These are phyloP conservation scores for Termitomyces sp. DNA, from an alignment of 768 basidiomycete species.

Conservation along the genomic window DNA sequence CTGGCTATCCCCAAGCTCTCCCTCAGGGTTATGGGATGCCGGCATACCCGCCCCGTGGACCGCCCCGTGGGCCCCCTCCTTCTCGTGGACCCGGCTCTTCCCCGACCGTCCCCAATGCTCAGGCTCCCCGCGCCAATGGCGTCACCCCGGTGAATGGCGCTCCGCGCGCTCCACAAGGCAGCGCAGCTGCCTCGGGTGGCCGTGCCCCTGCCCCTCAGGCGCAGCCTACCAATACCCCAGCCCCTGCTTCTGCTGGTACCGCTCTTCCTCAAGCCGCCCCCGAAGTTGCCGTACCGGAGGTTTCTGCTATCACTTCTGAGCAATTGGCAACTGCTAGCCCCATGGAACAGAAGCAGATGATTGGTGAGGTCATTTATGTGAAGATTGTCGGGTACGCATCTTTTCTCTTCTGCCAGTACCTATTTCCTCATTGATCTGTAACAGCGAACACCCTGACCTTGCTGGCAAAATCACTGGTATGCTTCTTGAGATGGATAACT, in stretches of 20 bases:
- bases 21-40: constrained; percentile 73
- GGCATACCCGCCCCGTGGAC: constrained; percentile 56
- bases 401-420: constrained; percentile 2
- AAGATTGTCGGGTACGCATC: constrained; percentile 70
- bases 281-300: constrained; percentile 35
- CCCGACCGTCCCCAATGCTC: constrained; percentile 57
- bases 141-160: constrained; percentile 52
- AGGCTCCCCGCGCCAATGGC: constrained; percentile 62
- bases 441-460: constrained; percentile 80
- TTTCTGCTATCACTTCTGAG: constrained; percentile 40
- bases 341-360: constrained; percentile 97
- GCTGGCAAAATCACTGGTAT: constrained; percentile 99
- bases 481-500: constrained; percentile 98
- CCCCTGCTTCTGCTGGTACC: constrained; percentile 33
- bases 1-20: constrained; percentile 65
- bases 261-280: constrained; percentile 29
- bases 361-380: constrained; percentile 95
- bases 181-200: constrained; percentile 38
- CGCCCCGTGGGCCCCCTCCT: constrained; percentile 51
- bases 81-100: constrained; percentile 68
- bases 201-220: constrained; percentile 36
- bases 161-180: constrained; percentile 32
- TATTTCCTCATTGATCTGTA: constrained; percentile 6
- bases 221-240: constrained; percentile 34
- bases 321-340: constrained; percentile 57